Evolutionary conservation across 352 stramenopile genomes (phyloP).

Genomic region (Phytophthora pistaciae): DNA sequence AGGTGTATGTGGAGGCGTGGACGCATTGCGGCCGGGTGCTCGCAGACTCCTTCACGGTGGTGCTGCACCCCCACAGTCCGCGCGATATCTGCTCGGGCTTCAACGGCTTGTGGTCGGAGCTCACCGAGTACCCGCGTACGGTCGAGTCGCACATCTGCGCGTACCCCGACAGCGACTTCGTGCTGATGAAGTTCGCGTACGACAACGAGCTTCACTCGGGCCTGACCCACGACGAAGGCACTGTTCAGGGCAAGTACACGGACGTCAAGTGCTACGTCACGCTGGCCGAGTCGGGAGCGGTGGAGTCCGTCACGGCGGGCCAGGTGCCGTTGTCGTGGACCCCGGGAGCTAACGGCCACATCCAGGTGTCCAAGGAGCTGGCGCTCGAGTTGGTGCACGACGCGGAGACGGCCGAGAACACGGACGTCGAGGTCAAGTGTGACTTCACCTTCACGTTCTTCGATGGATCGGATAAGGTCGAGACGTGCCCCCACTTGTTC

Average conservation of each 20-base stretch:
- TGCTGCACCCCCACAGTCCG: constrained; percentile 46
- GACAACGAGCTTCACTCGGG: constrained; percentile 9
- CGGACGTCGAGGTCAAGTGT: constrained; percentile 16
- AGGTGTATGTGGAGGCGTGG: constrained; percentile 65
- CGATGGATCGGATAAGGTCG: not conserved
- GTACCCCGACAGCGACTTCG: constrained; percentile 32
- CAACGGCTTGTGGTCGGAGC: constrained; percentile 22
- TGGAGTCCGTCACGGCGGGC: not conserved
- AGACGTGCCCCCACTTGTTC: constrained; percentile 19
- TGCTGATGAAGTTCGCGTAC: constrained; percentile 27
- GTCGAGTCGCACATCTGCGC: constrained; percentile 18
- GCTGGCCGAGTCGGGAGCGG: constrained; percentile 5
- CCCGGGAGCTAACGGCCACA: not conserved
- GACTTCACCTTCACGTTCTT: constrained; percentile 31
- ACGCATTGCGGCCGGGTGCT: constrained; percentile 52
- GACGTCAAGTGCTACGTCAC: constrained; percentile 35
- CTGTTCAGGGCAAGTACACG: constrained; percentile 34
- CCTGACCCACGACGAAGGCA: constrained; percentile 2
- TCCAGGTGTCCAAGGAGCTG: constrained; percentile 21
- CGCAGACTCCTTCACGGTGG: constrained; percentile 36
- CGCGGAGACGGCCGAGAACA: constrained; percentile 8
- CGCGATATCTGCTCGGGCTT: constrained; percentile 17
- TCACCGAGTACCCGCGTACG: constrained; percentile 1
- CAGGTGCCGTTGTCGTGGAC: not conserved
- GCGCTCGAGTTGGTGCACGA: constrained; percentile 19